Evolutionary conservation across 768 basidiomycete genomes (phyloP), one percentile per base, ranked within the genome.

Genomic region (Steccherinum ochraceum): DNA sequence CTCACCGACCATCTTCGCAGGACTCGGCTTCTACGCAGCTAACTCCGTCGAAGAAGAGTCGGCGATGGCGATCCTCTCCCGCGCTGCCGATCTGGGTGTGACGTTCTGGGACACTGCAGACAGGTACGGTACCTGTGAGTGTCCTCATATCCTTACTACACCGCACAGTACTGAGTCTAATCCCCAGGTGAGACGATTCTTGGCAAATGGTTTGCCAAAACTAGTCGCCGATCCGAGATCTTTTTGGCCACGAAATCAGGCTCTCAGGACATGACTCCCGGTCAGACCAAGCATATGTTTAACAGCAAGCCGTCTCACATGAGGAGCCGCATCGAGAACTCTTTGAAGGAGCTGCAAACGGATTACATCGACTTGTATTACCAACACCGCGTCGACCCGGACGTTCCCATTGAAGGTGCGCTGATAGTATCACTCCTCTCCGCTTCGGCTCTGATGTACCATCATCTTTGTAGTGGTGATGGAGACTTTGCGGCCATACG

Each of bases 171-270:
- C n/a, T n/a, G 11, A 11, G 11, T 11, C 11, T 11, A 11, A 11
- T 39, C n/a, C 35, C n/a, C 35, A 39, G 35, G 11, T n/a, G n/a
- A n/a, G n/a, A n/a, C n/a, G n/a, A n/a, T n/a, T n/a, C n/a, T n/a
- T n/a, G n/a, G n/a, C n/a, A n/a, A n/a, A n/a, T n/a, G 78, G 78
- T 77, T 82, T 62, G 71, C 73, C 55, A 64, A 67, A n/a, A 77
- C 74, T 16, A 79, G 78, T 11, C 77, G 76, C 49, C 66, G 78
- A n/a, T 53, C 68, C 21, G 67, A 76, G 13, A 77, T 80, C 12
- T 85, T 84, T 65, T 69, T 86, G 16, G 80, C 81, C 2, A 83
- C 81, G 16, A 85, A 86, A 60, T 78, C 77, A 42, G 75, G 76
- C 18, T 24, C 43, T 24, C 21, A n/a, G 11, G 11, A 11, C 11